These are phyloP conservation scores for Komagataella phaffii DNA, from an alignment of 805 yeast genomes.

Conservation along the genomic window DNA sequence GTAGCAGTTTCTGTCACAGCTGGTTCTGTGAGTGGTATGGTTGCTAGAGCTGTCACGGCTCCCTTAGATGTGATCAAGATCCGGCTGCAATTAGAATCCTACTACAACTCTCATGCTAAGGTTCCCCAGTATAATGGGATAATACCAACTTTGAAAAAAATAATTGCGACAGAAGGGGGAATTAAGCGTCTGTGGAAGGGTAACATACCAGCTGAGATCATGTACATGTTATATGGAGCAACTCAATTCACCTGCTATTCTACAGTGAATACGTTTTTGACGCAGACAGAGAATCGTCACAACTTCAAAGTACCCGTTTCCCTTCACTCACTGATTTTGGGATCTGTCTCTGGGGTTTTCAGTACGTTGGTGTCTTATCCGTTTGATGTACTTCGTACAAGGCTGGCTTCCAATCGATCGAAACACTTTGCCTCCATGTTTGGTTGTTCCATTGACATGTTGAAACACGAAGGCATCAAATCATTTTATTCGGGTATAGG, in stretches of 20 bases:
- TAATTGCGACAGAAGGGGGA: constrained; percentile 52
- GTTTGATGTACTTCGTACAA: constrained; percentile 76
- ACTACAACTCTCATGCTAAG: constrained; percentile 4
- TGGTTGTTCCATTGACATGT: constrained; percentile 21
- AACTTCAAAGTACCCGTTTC: constrained; percentile 18
- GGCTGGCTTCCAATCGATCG: constrained; percentile 55
- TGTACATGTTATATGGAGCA: constrained; percentile 80
- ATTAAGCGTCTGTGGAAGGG: constrained; percentile 86
- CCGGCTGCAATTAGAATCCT: constrained; percentile 48
- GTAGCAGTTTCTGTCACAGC: constrained; percentile 43
- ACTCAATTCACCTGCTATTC: constrained; percentile 70
- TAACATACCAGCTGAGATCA: constrained; percentile 77
- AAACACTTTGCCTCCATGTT: constrained; percentile 19
- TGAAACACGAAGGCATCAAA: constrained; percentile 18
- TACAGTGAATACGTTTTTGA: constrained; percentile 30
- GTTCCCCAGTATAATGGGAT: constrained; percentile 20
- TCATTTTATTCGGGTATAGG: constrained; percentile 39
- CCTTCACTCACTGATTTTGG: constrained; percentile 41
- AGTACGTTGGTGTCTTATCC: constrained; percentile 79
- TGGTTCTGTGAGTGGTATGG: constrained; percentile 60
- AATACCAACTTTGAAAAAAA: constrained; percentile 21
- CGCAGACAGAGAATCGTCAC: constrained; percentile 13
- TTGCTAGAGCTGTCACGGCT: constrained; percentile 40
- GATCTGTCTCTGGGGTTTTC: constrained; percentile 62
- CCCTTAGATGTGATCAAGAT: constrained; percentile 75